Evolutionary conservation across 2,329 filamentous ascomycete genomes (phyloP).

Genomic region (Cladophialophora yegresii): DNA sequence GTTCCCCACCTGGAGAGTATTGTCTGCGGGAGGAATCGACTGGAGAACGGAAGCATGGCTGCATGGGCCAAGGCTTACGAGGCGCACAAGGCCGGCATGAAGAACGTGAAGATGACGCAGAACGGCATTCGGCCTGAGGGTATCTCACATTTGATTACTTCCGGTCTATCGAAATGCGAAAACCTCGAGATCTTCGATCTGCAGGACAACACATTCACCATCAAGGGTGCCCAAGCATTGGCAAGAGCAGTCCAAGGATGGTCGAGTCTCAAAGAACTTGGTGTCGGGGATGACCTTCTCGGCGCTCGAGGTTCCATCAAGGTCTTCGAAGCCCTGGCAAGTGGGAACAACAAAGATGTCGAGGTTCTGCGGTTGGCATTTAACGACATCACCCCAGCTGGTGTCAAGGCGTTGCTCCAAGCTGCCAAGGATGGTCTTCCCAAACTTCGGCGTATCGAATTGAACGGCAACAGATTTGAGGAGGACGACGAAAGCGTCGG

Average conservation of each 20-base stretch:
- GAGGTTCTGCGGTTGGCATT: slow-evolving; percentile 83
- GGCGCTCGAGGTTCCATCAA: slow-evolving; percentile 73
- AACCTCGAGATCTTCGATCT: slow-evolving; percentile 78
- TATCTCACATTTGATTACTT: slow-evolving; percentile 74
- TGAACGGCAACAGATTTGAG: slow-evolving; percentile 93
- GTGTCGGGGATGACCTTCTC: slow-evolving; percentile 84
- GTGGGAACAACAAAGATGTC: slow-evolving; percentile 75
- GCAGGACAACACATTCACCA: slow-evolving; percentile 96
- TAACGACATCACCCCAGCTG: slow-evolving; percentile 85
- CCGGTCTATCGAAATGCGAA: slow-evolving; percentile 72
- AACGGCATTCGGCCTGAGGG: slow-evolving; percentile 96
- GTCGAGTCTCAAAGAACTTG: slow-evolving; percentile 76
- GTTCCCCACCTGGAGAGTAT: slow-evolving; percentile 91
- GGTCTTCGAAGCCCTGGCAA: slow-evolving; percentile 70
- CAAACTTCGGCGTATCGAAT: slow-evolving; percentile 77
- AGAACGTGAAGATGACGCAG: slow-evolving; percentile 93
- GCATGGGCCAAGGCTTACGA: slow-evolving; percentile 89
- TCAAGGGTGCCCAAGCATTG: slow-evolving; percentile 74
- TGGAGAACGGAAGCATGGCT: slow-evolving; percentile 94
- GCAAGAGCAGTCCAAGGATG: slow-evolving; percentile 73
- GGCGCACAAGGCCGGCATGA: slow-evolving; percentile 74
- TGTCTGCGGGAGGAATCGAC: slow-evolving; percentile 90
- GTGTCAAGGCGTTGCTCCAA: slow-evolving; percentile 69
- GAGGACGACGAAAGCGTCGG: slow-evolving; percentile 78
- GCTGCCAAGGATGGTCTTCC: slow-evolving; percentile 71